Conservation (phyloP, 1,139 yeast species). For the Candida dubliniensis region DNA sequence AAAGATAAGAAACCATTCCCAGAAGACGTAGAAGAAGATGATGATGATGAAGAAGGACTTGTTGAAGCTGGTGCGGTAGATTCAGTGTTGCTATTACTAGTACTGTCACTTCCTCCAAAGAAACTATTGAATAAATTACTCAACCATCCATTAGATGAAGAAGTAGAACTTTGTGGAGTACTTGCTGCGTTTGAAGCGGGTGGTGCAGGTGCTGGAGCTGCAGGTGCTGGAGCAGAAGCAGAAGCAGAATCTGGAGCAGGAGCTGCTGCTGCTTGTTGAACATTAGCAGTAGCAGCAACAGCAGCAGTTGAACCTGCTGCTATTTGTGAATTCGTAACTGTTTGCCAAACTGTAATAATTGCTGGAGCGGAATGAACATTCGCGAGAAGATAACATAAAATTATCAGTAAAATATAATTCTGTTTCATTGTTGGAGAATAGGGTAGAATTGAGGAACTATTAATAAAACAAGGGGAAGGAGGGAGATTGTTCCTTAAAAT, state of each 20-base stretch:
- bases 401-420: slow-evolving; percentile 1
- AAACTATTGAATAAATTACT: slow-evolving; percentile 4
- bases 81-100: not conserved
- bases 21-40: slow-evolving; percentile 2
- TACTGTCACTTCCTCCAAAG: not conserved
- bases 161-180: not conserved
- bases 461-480: no score
- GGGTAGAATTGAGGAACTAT: no score
- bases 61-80: slow-evolving; percentile 4
- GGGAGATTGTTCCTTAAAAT: no score
- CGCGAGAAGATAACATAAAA: slow-evolving; percentile 2
- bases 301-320: slow-evolving; percentile 12
- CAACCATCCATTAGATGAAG: slow-evolving; percentile 8
- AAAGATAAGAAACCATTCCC: slow-evolving; percentile 1
- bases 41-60: slow-evolving; percentile 11
- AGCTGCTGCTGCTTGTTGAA: slow-evolving; percentile 11
- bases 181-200: no score
- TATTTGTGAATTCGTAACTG: slow-evolving; percentile 20
- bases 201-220: slow-evolving; percentile 5
- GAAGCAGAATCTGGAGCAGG: slow-evolving; percentile 4
- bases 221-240: slow-evolving; percentile 9
- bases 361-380: slow-evolving; percentile 24
- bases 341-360: slow-evolving; percentile 26
- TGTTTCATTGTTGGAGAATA: slow-evolving; percentile 3
- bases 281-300: slow-evolving; percentile 11